These are phyloP conservation scores for Debaryomyces subglobosus DNA, from an alignment of 1,139 yeast genomes.

Conservation along the genomic window DNA sequence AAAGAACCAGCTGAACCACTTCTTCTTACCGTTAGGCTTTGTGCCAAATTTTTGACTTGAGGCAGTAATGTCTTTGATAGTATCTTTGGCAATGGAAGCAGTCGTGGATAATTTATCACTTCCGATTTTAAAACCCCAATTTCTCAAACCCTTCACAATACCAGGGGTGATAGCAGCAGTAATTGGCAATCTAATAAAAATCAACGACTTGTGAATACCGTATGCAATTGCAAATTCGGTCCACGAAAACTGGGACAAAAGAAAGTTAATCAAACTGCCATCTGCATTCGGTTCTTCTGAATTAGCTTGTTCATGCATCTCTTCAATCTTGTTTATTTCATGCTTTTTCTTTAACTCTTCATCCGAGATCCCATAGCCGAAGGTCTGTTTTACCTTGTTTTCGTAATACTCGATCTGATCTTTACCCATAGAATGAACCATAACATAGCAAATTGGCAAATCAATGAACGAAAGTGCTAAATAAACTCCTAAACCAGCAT, in stretches of 20 bases:
- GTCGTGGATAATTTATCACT: constrained; percentile 43
- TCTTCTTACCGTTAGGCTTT: constrained; percentile 51
- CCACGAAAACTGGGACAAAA: constrained; percentile 53
- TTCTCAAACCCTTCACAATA: constrained; percentile 63
- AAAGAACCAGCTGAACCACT: constrained; percentile 67
- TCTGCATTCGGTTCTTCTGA: constrained; percentile 11
- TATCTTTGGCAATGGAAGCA: constrained; percentile 40
- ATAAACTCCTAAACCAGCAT: constrained; percentile 87
- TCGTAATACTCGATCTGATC: constrained; percentile 74
- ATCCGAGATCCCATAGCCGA: constrained; percentile 57
- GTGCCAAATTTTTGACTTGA: constrained; percentile 54
- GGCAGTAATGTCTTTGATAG: constrained; percentile 42
- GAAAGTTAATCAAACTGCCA: constrained; percentile 28
- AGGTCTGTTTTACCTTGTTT: constrained; percentile 56
- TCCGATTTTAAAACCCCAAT: constrained; percentile 84
- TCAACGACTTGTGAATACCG: constrained; percentile 86
- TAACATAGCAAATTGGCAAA: constrained; percentile 76
- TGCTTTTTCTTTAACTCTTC: constrained; percentile 42
- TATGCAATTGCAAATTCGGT: constrained; percentile 87
- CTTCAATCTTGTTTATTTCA: constrained; percentile 34
- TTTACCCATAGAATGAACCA: constrained; percentile 86
- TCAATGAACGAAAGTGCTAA: constrained; percentile 71
- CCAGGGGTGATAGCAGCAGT: constrained; percentile 93
- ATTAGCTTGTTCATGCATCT: constrained; percentile 19
- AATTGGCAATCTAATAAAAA: constrained; percentile 80